These are phyloP conservation scores for Lipomyces sp. DNA, from an alignment of 805 yeast species.

Conservation along the genomic window DNA sequence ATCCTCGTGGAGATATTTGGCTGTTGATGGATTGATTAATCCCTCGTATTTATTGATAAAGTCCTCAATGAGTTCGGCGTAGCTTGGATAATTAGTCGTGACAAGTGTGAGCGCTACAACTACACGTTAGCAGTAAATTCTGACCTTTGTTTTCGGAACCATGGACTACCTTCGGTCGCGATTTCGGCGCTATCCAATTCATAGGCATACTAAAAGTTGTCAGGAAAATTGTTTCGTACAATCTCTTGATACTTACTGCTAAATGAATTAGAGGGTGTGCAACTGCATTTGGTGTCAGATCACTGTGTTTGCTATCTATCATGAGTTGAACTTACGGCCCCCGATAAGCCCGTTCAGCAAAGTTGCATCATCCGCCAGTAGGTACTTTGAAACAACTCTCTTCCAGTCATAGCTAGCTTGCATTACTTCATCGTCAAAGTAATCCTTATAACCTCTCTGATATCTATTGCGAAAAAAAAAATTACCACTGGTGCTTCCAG, in stretches of 20 bases:
- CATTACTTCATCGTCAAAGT: slow-evolving; percentile 47
- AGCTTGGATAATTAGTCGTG: slow-evolving; percentile 15
- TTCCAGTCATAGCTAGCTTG: slow-evolving; percentile 46
- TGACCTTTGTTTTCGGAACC: not conserved
- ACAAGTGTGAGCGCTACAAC: slow-evolving; percentile 25
- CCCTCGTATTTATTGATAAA: slow-evolving; percentile 17
- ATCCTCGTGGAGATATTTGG: slow-evolving; percentile 22
- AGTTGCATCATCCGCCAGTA: slow-evolving; percentile 33
- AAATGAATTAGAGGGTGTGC: slow-evolving; percentile 46
- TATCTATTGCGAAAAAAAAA: slow-evolving; percentile 22
- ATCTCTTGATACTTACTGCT: slow-evolving; percentile 34
- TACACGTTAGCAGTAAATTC: not conserved
- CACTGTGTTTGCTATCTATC: slow-evolving; percentile 3
- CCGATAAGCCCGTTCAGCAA: slow-evolving; percentile 34
- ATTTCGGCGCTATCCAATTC: slow-evolving; percentile 45
- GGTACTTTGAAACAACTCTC: slow-evolving; percentile 40
- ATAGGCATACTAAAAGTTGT: slow-evolving; percentile 41
- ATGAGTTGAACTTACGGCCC: slow-evolving; percentile 24
- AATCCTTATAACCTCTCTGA: slow-evolving; percentile 48
- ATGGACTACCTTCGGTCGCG: slow-evolving; percentile 44
- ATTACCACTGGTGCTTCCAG: not conserved
- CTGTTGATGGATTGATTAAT: slow-evolving; percentile 10
- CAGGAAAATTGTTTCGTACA: not conserved
- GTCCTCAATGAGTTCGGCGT: slow-evolving; percentile 11
- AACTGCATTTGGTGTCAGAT: slow-evolving; percentile 23